Percentiles rank a stretch among this genome's conserved stretches.
phyloP scores from a whole-genome alignment of 139 green algal species.

The Volvox reticuliferus region DNA sequence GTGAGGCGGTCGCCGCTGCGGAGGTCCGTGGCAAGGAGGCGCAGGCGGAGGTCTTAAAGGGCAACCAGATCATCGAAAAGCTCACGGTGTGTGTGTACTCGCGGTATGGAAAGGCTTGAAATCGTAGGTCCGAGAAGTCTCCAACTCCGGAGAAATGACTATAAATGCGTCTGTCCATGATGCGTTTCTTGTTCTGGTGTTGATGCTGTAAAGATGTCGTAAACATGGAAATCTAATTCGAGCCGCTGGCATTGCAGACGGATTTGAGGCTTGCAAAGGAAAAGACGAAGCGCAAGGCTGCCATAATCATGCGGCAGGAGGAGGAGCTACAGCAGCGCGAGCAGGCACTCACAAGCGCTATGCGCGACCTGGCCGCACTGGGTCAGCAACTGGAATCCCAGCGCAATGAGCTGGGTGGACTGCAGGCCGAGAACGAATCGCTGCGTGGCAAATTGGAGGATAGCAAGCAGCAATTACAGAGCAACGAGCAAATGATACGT shows the following conservation, averaged over 20 bases:
- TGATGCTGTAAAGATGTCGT: no score
- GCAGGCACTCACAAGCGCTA: conserved; percentile 38
- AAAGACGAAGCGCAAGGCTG: conserved; percentile 83
- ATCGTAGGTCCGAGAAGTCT: no score
- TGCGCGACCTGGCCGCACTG: conserved; percentile 21
- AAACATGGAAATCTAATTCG: no score
- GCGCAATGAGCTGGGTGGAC: background rate
- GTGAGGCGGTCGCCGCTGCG: conserved; percentile 59
- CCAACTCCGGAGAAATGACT: no score
- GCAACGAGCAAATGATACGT: conserved; percentile 95
- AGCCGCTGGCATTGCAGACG: conserved; percentile 56
- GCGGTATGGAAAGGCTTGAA: background rate
- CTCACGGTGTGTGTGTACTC: conserved; percentile 68
- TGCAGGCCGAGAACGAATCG: conserved; percentile 62
- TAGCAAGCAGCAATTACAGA: conserved; percentile 79
- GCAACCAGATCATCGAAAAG: conserved; percentile 86
- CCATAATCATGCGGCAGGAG: conserved; percentile 87
- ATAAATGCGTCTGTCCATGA: no score
- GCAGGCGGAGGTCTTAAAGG: conserved; percentile 81
- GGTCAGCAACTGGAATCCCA: conserved; percentile 23
- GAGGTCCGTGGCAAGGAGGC: conserved; percentile 69
- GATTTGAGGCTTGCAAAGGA: conserved; percentile 76
- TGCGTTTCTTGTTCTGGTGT: no score
- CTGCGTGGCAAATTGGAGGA: conserved; percentile 87
- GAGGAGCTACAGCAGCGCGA: conserved; percentile 79